phyloP scores from a whole-genome alignment of 2,329 filamentous ascomycete genomes.

The Ophiostoma sp. region DNA sequence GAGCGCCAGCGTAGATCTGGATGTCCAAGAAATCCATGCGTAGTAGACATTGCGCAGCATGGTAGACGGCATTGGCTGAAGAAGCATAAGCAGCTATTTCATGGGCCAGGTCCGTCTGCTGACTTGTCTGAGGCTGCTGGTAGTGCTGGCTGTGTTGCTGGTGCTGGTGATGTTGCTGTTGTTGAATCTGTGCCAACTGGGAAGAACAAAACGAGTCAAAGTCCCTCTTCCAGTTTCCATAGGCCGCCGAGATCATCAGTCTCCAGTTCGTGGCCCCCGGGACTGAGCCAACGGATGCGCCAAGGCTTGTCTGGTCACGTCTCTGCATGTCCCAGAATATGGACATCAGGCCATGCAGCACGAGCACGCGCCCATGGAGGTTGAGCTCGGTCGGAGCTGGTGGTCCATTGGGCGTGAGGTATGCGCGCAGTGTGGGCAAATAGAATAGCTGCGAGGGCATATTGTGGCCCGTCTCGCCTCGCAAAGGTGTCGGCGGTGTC shows the following conservation, averaged over 20 bases:
- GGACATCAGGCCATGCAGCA: conserved; percentile 26
- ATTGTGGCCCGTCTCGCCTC: not conserved
- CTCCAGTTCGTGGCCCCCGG: conserved; percentile 18
- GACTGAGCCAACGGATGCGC: conserved; percentile 2
- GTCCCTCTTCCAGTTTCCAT: conserved; percentile 22
- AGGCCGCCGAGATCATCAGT: conserved; percentile 17
- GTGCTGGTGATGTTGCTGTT: conserved; percentile 9
- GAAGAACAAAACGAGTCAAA: conserved; percentile 22
- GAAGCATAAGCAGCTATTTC: conserved; percentile 20
- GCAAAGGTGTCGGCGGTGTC: not conserved
- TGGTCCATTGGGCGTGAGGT: conserved; percentile 9
- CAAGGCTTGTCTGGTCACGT: conserved; percentile 25
- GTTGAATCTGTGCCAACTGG: not conserved
- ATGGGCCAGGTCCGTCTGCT: not conserved
- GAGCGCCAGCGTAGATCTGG: conserved; percentile 27
- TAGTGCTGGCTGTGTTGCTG: conserved; percentile 9
- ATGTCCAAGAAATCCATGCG: conserved; percentile 25
- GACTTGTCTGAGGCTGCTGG: not conserved
- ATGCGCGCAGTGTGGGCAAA: conserved; percentile 14
- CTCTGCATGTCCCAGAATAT: conserved; percentile 27
- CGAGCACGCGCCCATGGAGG: conserved; percentile 18
- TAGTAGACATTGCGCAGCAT: conserved; percentile 22
- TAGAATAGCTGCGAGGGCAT: conserved; percentile 15
- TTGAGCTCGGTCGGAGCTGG: conserved; percentile 10
- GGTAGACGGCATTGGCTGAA: conserved; percentile 23